phyloP scores from a whole-genome alignment of 306 rosid species.

The Cicer yamashitae region DNA sequence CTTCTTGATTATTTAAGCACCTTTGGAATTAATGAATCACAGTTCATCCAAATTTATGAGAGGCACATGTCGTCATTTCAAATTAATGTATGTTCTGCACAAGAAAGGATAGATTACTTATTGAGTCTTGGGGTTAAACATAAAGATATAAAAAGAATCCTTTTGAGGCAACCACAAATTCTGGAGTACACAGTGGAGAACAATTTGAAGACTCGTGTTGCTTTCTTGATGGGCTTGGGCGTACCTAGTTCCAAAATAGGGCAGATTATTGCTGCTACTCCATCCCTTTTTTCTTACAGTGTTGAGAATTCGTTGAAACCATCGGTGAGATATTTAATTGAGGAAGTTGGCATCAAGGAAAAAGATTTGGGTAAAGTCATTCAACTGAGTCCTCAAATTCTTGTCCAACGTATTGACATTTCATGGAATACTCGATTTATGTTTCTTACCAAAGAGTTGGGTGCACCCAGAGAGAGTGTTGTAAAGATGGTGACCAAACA shows the following conservation, averaged over 20 bases:
- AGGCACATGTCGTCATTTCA: slow-evolving; percentile 93
- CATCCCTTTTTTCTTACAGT: slow-evolving; percentile 89
- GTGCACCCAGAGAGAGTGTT: slow-evolving; percentile 85
- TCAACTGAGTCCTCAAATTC: slow-evolving; percentile 93
- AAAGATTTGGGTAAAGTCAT: slow-evolving; percentile 89
- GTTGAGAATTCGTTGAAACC: slow-evolving; percentile 92
- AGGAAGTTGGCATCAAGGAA: slow-evolving; percentile 96
- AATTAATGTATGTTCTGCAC: slow-evolving; percentile 79
- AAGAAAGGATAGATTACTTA: slow-evolving; percentile 88
- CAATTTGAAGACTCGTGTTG: slow-evolving; percentile 84
- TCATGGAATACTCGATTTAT: slow-evolving; percentile 81
- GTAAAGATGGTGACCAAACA: slow-evolving; percentile 97
- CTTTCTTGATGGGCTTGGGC: slow-evolving; percentile 79
- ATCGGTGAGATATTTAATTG: slow-evolving; percentile 82
- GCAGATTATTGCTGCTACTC: slow-evolving; percentile 78
- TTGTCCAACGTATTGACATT: slow-evolving; percentile 86
- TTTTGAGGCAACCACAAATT: slow-evolving; percentile 95
- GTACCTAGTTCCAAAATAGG: slow-evolving; percentile 84
- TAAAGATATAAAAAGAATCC: slow-evolving; percentile 76
- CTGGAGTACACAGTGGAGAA: slow-evolving; percentile 83
- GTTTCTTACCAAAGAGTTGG: slow-evolving; percentile 87
- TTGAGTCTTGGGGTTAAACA: slow-evolving; percentile 92
- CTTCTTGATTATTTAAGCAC: slow-evolving; percentile 90
- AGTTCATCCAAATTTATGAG: slow-evolving; percentile 88
- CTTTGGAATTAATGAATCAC: slow-evolving; percentile 92